Evolutionary conservation across 148 eudicot genomes (phyloP).

Genomic region (Chenopodium berlandieri): DNA sequence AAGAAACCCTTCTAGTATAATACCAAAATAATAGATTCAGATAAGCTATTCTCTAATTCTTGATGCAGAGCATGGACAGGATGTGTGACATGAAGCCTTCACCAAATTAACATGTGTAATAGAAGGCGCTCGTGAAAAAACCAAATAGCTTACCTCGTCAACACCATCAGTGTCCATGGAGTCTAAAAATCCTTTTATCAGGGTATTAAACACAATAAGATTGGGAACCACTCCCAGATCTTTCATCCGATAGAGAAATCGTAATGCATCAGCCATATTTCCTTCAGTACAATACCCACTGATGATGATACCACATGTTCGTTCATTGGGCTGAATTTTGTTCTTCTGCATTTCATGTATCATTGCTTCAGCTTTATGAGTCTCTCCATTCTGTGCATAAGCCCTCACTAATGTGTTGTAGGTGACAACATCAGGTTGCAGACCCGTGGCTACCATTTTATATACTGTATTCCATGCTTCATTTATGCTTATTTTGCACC

Average conservation of each 20-base stretch:
- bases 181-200: constrained; percentile 84
- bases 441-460: constrained; percentile 68
- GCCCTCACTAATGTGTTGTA: constrained; percentile 75
- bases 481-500: constrained; percentile 65
- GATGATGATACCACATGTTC: constrained; percentile 85
- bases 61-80: not conserved
- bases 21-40: not conserved
- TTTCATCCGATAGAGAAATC: constrained; percentile 81
- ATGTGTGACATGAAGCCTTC: not conserved
- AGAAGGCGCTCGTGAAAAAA: not conserved
- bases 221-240: constrained; percentile 68
- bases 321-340: constrained; percentile 60
- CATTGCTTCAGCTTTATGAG: constrained; percentile 71
- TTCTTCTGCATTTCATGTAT: constrained; percentile 68
- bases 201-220: constrained; percentile 75
- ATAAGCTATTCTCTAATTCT: not conserved
- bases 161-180: constrained; percentile 64
- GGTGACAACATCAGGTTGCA: constrained; percentile 85
- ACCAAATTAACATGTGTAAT: not conserved
- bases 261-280: constrained; percentile 73
- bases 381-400: constrained; percentile 67
- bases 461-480: constrained; percentile 83
- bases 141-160: constrained; percentile 63
- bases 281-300: constrained; percentile 83
- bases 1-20: not conserved